Evolutionary conservation across 345 rosid species (phyloP), one percentile per base, ranked within the genome.

Genomic region (Aquilaria malaccensis): DNA sequence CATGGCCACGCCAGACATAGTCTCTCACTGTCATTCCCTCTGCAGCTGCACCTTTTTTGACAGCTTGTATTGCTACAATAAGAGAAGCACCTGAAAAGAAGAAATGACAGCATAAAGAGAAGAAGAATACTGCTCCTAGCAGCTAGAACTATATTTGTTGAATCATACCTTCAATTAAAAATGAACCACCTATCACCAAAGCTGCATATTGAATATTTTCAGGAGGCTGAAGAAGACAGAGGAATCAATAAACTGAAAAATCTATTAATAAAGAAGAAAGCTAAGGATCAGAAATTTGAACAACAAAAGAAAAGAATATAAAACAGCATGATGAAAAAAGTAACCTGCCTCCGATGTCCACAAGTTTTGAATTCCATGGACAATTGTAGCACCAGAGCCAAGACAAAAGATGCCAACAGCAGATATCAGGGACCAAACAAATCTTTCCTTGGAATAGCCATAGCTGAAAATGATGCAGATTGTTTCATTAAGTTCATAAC

Each of bases 371-470:
- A 94, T 70, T 70, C 99, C 99, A 79, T 87, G 70, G 61, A 94
- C 90, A 66, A 94, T 83, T 68, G 97, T 94, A 73, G 99, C 99
- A 60, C 99, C 99, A 59, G 97, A 84, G 22, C 99, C 99, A 71
- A 94, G 97, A 74, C 99, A 94, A 67, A 94, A 90, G 67, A 94
- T 94, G 61, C 97, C 99, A 59, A 94, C 99, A 78, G 97, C 97
- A 67, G 97, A 94, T 77, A 94, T 94, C 86, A 94, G 82, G 65
- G 97, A 90, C 99, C 99, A 94, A 66, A 94, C 97, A 79, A 94
- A 94, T 72, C 99, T 83, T 77, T 94, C 97, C 64, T 94, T 94
- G 60, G 96, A 90, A 77, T 94, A 94, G 63, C 97, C 99, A 76
- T 94, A 94, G 65, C 97, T 90, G 86, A 73, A 64, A 32, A 75